Base-by-base conservation (phyloP, 177 flowering plant species). In the Viscum album region DNA sequence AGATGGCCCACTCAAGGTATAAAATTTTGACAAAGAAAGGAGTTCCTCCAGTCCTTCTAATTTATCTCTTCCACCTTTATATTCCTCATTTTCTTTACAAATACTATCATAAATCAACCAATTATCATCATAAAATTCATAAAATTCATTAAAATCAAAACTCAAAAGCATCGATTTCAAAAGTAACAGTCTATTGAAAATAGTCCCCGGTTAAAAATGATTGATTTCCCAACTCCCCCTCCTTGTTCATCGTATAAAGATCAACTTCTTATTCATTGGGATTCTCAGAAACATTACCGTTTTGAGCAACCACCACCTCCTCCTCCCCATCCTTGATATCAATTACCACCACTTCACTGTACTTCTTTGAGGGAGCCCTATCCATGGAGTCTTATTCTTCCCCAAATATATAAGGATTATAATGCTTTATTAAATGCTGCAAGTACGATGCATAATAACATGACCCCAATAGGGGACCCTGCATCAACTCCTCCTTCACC, bases 361-460 rank as follows among this genome's bases (percentile, higher is more conserved):
- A 16, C 26, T 50, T 7, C 58, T 50, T 28, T 24, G 26, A 50
- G 26, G 19, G 26, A 50, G 26, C 58, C 58, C 0, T 19, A 23
- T 23, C 58, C 58, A 19, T 7, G 34, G 67, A n/a, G n/a, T n/a
- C n/a, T n/a, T n/a, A 63, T 30, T 71, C 79, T 54, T 71, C 83
- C 56, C 29, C 45, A 56, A 86, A 75, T 50, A 87, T 64, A 35
- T 71, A 82, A 50, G 67, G 80, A 34, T 72, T 73, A 75, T 91
- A 95, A 10, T 36, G 65, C 74, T 80, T 88, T 34, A 94, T 86
- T 83, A 92, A 72, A 61, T 64, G 73, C 83, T 87, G 95, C 82
- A 94, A 76, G 75, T 94, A 96, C 0, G 94, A 85, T 0, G 99
- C 96, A 70, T 92, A 94, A 70, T 85, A 92, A 75, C 96, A 94